These are phyloP conservation scores for Chimonanthus salicifolius DNA, from an alignment of 164 flowering plant genomes.

Conservation along the genomic window DNA sequence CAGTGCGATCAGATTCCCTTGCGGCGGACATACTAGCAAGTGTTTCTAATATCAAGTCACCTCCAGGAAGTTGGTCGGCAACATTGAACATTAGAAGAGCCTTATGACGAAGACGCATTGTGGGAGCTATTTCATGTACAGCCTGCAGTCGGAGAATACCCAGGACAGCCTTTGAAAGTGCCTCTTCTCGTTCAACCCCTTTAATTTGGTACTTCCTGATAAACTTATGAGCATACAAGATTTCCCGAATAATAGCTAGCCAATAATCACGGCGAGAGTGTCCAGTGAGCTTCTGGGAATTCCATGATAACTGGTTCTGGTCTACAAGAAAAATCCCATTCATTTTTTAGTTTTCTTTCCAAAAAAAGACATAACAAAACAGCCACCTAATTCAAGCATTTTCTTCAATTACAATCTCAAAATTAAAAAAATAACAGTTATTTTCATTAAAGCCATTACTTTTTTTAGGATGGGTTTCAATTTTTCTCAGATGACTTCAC, in stretches of 20 bases:
- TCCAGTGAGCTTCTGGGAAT: conserved; percentile 94
- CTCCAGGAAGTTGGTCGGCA: conserved; percentile 93
- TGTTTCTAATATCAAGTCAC: conserved; percentile 78
- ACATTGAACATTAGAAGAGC: conserved; percentile 78
- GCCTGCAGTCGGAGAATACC: conserved; percentile 84
- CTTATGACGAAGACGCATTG: conserved; percentile 34
- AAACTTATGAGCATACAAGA: conserved; percentile 69
- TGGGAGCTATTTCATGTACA: conserved; percentile 47
- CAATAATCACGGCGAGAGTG: conserved; percentile 93
- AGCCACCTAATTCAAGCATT: too few species aligned
- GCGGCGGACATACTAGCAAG: conserved; percentile 52
- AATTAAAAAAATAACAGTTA: too few species aligned
- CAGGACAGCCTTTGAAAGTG: conserved; percentile 73
- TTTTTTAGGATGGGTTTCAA: too few species aligned
- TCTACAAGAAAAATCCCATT: conserved; percentile 35
- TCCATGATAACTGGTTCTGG: conserved; percentile 81
- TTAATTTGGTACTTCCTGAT: conserved; percentile 53
- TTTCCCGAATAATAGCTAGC: conserved; percentile 79
- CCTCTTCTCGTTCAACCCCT: conserved; percentile 59
- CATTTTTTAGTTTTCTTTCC: too few species aligned
- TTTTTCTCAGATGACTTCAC: too few species aligned
- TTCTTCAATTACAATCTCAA: too few species aligned
- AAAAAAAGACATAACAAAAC: too few species aligned
- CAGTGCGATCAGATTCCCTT: conserved; percentile 37
- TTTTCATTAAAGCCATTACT: neutral